Conservation (phyloP, 371 early-diverging fungal species). For the Dichotomocladium elegans region DNA sequence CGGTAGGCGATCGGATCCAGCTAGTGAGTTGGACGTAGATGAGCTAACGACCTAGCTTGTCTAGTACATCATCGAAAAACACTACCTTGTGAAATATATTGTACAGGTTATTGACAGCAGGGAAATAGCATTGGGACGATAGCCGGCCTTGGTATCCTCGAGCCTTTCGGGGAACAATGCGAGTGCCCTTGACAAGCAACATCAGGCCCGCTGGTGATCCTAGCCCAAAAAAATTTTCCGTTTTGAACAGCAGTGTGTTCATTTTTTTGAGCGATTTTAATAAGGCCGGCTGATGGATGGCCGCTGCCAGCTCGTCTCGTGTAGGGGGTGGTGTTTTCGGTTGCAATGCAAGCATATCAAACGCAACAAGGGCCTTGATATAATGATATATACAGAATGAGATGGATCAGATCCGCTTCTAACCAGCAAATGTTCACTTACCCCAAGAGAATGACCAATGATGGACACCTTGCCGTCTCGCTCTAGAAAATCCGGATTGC, state of each 20-base stretch:
- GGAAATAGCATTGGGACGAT: constrained; percentile 35
- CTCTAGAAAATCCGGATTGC: constrained; percentile 72
- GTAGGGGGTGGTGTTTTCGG: constrained; percentile 23
- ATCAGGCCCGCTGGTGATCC: constrained; percentile 82
- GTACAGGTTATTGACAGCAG: constrained; percentile 68
- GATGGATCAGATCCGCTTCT: no score
- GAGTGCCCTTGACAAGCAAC: constrained; percentile 65
- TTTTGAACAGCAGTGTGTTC: constrained; percentile 35
- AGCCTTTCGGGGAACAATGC: constrained; percentile 48
- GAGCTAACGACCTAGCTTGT: not conserved
- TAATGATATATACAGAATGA: no score
- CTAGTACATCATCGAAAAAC: not conserved
- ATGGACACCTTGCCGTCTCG: constrained; percentile 67
- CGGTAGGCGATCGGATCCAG: constrained; percentile 63
- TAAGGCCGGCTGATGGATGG: not conserved
- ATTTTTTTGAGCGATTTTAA: not conserved
- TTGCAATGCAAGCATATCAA: constrained; percentile 74
- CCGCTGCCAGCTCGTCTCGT: constrained; percentile 2
- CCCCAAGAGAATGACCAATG: constrained; percentile 80
- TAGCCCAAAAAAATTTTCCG: constrained; percentile 61
- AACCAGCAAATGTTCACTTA: constrained; percentile 20
- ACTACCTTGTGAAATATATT: constrained; percentile 73
- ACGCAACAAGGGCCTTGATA: constrained; percentile 34
- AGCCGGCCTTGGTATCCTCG: not conserved
- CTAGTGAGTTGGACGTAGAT: constrained; percentile 4